Base-by-base conservation (phyloP, 2,329 filamentous ascomycete genomes). In the Sporothrix protearum region DNA sequence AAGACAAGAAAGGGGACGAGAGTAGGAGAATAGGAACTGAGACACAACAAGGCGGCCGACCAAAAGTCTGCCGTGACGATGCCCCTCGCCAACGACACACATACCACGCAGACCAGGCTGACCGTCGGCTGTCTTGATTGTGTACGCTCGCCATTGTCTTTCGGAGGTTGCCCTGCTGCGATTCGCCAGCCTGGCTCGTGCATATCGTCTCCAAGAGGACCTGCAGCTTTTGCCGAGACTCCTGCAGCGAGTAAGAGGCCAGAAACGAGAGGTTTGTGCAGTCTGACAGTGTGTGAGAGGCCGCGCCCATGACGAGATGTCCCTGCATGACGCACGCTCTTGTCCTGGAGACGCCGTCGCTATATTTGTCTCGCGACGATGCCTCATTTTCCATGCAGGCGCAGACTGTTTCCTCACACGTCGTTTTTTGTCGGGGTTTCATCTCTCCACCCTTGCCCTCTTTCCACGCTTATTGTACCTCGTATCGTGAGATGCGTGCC, bases 251-350 rank as follows among this genome's bases (percentile, higher is more conserved):
- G 64, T 67, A 67, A 22, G 64, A 51, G 53, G 64, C 28, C 25
- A 36, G 64, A 25, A 36, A 19, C 10, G 2, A 14, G 6, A 28
- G 39, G 28, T 9, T 10, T n/a, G 39, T 42, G 45, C 45, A 36
- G 28, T 19, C 12, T 16, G 53, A 12, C 22, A 28, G n/a, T 28
- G 66, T 28, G 66, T 64, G 45, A 67, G 57, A 69, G 39, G 47
- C 42, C 19, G 57, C 49, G 49, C 70, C 71, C 49, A 70, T 72
- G 59, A 70, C 71, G 59, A 69, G 71, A 72, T 72, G 49, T 59
- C 66, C 71, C 57, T 72, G 71, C 71, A 72, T 72, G 67, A 57
- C 36, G 12, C 33, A 42, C 57, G 25, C 57, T 63, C 57, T 42
- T 25, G 57, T 42, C 33, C 59, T 45, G 33, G 68, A 33, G 53